Conservation (phyloP, 2,329 filamentous ascomycete species). For the Aspergillus fumigatus region DNA sequence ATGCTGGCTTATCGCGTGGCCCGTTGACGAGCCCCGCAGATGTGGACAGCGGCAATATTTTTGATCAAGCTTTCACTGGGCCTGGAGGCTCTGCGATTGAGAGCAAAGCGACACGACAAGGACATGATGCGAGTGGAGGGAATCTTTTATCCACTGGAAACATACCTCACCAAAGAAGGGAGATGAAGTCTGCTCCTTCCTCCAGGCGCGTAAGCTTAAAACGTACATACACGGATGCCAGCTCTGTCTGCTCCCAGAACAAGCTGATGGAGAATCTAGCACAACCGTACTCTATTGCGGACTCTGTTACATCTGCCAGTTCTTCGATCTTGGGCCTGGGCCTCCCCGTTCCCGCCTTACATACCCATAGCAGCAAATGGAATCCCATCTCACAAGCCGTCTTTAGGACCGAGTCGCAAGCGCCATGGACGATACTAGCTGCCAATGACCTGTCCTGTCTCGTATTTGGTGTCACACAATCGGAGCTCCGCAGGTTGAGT, state of each 20-base stretch:
- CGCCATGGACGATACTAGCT: slow-evolving; percentile 92
- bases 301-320: slow-evolving; percentile 38
- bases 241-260: slow-evolving; percentile 68
- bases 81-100: slow-evolving; percentile 16
- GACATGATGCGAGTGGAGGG: slow-evolving; percentile 18
- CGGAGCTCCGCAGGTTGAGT: slow-evolving; percentile 88
- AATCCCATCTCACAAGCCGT: slow-evolving; percentile 90
- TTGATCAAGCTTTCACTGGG: slow-evolving; percentile 73
- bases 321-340: slow-evolving; percentile 35
- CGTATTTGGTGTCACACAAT: slow-evolving; percentile 97
- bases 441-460: slow-evolving; percentile 95
- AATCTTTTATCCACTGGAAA: slow-evolving; percentile 29
- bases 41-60: slow-evolving; percentile 70
- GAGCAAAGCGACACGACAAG: slow-evolving; percentile 16
- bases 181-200: slow-evolving; percentile 42
- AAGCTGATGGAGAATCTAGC: slow-evolving; percentile 81
- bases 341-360: slow-evolving; percentile 54
- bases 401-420: slow-evolving; percentile 86
- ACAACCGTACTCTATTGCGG: slow-evolving; percentile 67
- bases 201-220: slow-evolving; percentile 67
- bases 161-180: slow-evolving; percentile 26
- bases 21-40: slow-evolving; percentile 78
- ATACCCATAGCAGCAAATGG: slow-evolving; percentile 87
- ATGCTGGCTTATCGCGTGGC: slow-evolving; percentile 47
- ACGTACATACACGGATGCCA: slow-evolving; percentile 82